These are phyloP conservation scores for Fusarium foetens DNA, from an alignment of 2,329 filamentous ascomycete genomes.

Conservation along the genomic window DNA sequence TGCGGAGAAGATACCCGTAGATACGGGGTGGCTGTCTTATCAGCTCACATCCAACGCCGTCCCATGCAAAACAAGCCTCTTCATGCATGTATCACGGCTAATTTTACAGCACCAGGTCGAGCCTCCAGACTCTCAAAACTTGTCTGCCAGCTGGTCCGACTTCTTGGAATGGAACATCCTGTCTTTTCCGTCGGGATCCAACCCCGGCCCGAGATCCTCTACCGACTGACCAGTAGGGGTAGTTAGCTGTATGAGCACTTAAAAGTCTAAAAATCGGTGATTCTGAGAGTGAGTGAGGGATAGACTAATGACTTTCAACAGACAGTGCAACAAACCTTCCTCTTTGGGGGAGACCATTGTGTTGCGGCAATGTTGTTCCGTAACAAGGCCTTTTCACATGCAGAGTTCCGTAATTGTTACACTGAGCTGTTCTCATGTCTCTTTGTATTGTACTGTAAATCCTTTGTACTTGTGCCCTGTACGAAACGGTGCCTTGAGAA, in stretches of 20 bases:
- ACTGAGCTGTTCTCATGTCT: constrained; percentile 1
- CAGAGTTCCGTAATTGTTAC: background rate
- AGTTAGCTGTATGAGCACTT: background rate
- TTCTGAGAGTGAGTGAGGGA: background rate
- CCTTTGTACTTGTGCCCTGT: background rate
- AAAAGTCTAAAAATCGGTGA: background rate
- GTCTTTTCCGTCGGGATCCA: constrained; percentile 28
- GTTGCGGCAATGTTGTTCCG: background rate
- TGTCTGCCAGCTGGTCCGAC: background rate
- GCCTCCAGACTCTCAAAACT: background rate
- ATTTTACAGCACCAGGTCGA: background rate
- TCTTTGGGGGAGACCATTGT: constrained; percentile 1
- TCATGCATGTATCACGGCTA: background rate
- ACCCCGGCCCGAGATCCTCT: constrained; percentile 23
- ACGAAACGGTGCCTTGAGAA: background rate
- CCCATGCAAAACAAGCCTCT: background rate
- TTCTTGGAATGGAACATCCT: constrained; percentile 1
- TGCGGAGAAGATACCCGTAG: constrained; percentile 22
- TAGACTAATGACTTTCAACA: constrained; percentile 2
- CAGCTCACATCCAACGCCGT: constrained; percentile 24
- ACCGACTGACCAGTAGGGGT: constrained; percentile 5
- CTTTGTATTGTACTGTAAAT: constrained; percentile 4
- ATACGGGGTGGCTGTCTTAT: constrained; percentile 21
- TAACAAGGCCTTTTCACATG: constrained; percentile 2
- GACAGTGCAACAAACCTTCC: constrained; percentile 17